Evolutionary conservation across 768 basidiomycete species (phyloP), one percentile per base, ranked within the genome.

Genomic region (Antrodiella citrinella): DNA sequence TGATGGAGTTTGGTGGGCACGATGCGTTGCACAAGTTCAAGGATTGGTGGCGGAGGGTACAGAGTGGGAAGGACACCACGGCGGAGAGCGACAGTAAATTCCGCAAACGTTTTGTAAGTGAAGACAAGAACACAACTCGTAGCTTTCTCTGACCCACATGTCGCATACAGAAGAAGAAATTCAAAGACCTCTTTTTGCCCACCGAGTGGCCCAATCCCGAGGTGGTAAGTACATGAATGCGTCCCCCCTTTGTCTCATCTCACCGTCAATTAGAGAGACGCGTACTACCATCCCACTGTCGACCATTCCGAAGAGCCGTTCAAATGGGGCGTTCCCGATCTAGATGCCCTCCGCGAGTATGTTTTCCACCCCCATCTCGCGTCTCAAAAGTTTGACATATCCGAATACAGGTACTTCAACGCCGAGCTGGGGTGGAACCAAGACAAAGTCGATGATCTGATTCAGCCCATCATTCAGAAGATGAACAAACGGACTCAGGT

Each of bases 301-400:
- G 93, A 97, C 62, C 78, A 81, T 35, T 95, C 92, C 0, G 84
- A 92, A 49, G 94, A 97, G 54, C 84, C 88, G 0, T 98, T 99
- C 65, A 90, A 91, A 59, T 99, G 95, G 95, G 93, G 91, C 3
- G 70, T 93, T 54, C 91, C 94, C n/a, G 96, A 98, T 63, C 78
- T 99, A 1, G 91, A 96, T 61, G 93, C 85, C 2, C 77, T 99
- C 48, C 81, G 93, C 54, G 67, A 75, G 91, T 94, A 63, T 49
- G 81, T 69, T 5, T 12, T n/a, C n/a, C n/a, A n/a, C n/a, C n/a
- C n/a, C n/a, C n/a, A n/a, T n/a, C n/a, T n/a, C n/a, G n/a, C n/a
- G n/a, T n/a, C n/a, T n/a, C n/a, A n/a, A n/a, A n/a, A n/a, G n/a
- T n/a, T n/a, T n/a, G n/a, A n/a, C n/a, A n/a, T n/a, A n/a, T n/a